Evolutionary conservation across 1,284 basidiomycete species (phyloP), one percentile per base, ranked within the genome.

Genomic region (Rhodotorula sp.): DNA sequence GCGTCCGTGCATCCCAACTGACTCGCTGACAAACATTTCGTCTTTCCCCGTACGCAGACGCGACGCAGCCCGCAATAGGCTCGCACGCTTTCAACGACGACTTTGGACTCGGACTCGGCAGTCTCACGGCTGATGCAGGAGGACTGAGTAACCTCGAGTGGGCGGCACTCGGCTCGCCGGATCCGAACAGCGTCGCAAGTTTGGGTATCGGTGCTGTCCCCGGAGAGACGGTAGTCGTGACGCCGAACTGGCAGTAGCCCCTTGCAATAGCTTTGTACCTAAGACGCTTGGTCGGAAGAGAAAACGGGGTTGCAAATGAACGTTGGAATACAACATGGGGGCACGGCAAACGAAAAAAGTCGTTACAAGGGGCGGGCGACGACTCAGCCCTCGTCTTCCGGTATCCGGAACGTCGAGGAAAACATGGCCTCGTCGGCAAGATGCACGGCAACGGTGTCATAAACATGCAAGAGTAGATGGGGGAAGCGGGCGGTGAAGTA

Each of bases 401-500:
- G 56, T 20, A 75, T 66, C 47, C 64, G 59, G 65, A 79, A 79
- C n/a, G 77, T 78, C 52, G 73, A 64, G 12, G 67, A 57, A 52
- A 80, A 80, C 73, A 78, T 76, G 4, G 71, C 54, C 51, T 80
- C 79, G 58, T 76, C 69, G 20, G 64, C 39, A 43, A 79, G 77
- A 64, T 81, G 79, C n/a, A 78, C 69, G 26, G 85, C 85, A 69
- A 99, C 85, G 74, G 94, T 92, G 34, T 85, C 81, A 79, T 97
- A 90, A 51, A 98, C 94, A 80, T 98, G 95, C 73, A 97, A 83
- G 85, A 99, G 94, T 26, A 99, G 85, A 51, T 83, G 84, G 7
- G 96, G 96, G 83, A 91, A 99, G n/a, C 93, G 88, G 56, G 87
- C 85, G 1, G 93, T 97, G 80, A 98, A 99, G 82, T 98, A 99